These are phyloP conservation scores for Nitzschia sp. DNA, from an alignment of 108 stramenopile genomes.

Conservation along the genomic window DNA sequence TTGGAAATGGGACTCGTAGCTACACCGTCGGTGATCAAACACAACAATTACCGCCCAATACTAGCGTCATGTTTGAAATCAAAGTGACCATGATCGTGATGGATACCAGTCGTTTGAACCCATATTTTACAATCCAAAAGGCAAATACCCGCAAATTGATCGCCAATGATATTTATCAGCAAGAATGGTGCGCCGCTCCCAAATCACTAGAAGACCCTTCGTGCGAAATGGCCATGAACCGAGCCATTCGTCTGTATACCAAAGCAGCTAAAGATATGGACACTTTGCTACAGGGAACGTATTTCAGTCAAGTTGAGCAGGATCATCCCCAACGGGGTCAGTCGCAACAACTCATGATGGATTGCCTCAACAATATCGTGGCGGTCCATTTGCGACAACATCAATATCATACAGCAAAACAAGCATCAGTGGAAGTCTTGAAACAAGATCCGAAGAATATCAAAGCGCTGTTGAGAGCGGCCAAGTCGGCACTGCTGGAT, in stretches of 20 bases:
- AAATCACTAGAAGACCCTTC: slow-evolving; percentile 7
- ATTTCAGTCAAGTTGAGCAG: slow-evolving; percentile 26
- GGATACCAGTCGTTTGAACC: slow-evolving; percentile 46
- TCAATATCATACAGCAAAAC: slow-evolving; percentile 51
- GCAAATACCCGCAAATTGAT: slow-evolving; percentile 45
- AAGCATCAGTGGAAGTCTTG: slow-evolving; percentile 46
- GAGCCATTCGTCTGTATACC: slow-evolving; percentile 35
- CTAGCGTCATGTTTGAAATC: slow-evolving; percentile 47
- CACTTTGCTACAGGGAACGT: slow-evolving; percentile 30
- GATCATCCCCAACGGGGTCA: slow-evolving; percentile 43
- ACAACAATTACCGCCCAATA: slow-evolving; percentile 39
- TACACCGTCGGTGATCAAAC: neutral
- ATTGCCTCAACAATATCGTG: slow-evolving; percentile 57
- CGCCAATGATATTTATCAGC: slow-evolving; percentile 55
- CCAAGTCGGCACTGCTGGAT: slow-evolving; percentile 47
- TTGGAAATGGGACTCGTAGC: slow-evolving; percentile 33
- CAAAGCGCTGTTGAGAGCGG: slow-evolving; percentile 54
- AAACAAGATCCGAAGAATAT: slow-evolving; percentile 43
- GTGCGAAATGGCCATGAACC: slow-evolving; percentile 29
- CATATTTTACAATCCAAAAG: slow-evolving; percentile 47
- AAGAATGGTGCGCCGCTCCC: slow-evolving; percentile 31
- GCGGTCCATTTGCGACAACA: slow-evolving; percentile 48
- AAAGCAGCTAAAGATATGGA: slow-evolving; percentile 35
- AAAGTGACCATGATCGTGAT: slow-evolving; percentile 32
- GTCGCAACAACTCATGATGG: slow-evolving; percentile 34